phyloP scores from a whole-genome alignment of 345 rosid species.

The Citrus cavaleriei region DNA sequence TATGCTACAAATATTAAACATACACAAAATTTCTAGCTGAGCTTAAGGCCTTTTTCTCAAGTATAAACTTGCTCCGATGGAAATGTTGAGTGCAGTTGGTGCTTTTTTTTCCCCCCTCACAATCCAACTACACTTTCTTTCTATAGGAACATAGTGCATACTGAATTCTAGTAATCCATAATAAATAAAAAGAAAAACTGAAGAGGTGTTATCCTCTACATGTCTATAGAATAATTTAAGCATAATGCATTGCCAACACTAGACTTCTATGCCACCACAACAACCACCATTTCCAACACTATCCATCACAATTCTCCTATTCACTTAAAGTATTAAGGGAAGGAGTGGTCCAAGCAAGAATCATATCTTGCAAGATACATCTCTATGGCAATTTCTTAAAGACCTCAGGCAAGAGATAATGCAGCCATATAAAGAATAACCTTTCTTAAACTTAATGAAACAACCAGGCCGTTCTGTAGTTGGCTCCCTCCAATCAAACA shows the following conservation, averaged over 20 bases:
- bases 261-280: neutral
- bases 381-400: neutral
- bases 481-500: neutral
- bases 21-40: neutral
- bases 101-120: neutral
- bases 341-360: neutral
- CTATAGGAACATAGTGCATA: neutral
- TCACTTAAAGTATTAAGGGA: neutral
- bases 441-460: neutral
- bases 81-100: neutral
- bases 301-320: neutral
- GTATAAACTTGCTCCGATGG: no score
- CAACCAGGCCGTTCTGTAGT: neutral
- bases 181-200: neutral
- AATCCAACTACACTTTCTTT: neutral
- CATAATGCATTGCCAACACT: neutral
- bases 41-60: neutral
- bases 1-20: neutral
- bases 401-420: neutral
- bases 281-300: neutral
- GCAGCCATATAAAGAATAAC: neutral
- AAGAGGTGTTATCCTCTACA: neutral
- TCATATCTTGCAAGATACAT: neutral
- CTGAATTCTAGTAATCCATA: neutral
- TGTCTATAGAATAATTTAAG: neutral